phyloP scores from a whole-genome alignment of 2,329 filamentous ascomycete genomes.

The Trichoderma sp. region DNA sequence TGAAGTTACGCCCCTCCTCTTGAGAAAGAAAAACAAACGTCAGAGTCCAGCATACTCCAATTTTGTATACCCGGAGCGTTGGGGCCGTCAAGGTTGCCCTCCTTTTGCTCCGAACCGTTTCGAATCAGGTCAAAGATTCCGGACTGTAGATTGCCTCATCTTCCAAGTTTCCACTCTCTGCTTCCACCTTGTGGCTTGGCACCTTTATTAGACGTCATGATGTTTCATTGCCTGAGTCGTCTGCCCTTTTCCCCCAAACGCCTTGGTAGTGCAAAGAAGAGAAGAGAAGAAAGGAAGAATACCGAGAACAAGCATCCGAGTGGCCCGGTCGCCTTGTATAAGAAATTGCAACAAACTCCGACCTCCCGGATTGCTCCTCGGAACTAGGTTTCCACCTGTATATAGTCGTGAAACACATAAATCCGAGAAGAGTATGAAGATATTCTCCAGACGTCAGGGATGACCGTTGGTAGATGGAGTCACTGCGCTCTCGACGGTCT shows the following conservation, averaged over 20 bases:
- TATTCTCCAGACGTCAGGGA: constrained; percentile 34
- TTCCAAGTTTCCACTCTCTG: background rate
- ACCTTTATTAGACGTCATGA: constrained; percentile 14
- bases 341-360: constrained; percentile 34
- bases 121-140: background rate
- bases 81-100: background rate
- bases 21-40: background rate
- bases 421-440: constrained; percentile 30
- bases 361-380: constrained; percentile 36
- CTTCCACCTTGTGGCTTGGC: constrained; percentile 14
- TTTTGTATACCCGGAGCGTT: constrained; percentile 23
- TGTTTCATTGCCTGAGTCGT: constrained; percentile 11
- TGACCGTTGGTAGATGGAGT: constrained; percentile 36
- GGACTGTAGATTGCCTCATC: constrained; percentile 9
- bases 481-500: constrained; percentile 37
- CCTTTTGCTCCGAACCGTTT: background rate
- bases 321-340: constrained; percentile 23
- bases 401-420: constrained; percentile 29
- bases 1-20: constrained; percentile 24
- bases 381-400: constrained; percentile 30
- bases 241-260: constrained; percentile 12
- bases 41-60: constrained; percentile 16
- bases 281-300: constrained; percentile 1
- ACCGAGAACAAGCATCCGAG: constrained; percentile 4
- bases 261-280: constrained; percentile 8